These are phyloP conservation scores for Mycena latifolia DNA, from an alignment of 768 basidiomycete genomes.

Conservation along the genomic window DNA sequence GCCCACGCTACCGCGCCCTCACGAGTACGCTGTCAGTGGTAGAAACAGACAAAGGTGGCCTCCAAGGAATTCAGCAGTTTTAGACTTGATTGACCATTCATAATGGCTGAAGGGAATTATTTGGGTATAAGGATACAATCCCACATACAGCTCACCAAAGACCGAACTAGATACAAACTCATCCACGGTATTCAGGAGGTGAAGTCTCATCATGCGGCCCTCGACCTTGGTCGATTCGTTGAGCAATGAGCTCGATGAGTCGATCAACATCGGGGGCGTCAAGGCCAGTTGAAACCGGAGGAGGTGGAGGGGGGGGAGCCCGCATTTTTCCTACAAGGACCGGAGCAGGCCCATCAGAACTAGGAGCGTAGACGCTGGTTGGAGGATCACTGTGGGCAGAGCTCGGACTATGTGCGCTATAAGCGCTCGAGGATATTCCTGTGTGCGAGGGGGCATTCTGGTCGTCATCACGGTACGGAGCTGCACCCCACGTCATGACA, in stretches of 20 bases:
- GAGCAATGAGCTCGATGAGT: conserved; percentile 27
- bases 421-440: neutral
- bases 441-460: neutral
- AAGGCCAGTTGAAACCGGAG: neutral
- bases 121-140: too few relatives aligned
- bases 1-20: too few relatives aligned
- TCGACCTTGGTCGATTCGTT: conserved; percentile 25
- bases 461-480: neutral
- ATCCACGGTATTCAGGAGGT: conserved; percentile 11
- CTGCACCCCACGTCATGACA: conserved; percentile 12
- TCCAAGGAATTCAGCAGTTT: too few relatives aligned
- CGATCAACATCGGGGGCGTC: conserved; percentile 20
- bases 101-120: too few relatives aligned
- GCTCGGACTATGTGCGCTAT: too few relatives aligned
- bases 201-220: neutral
- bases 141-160: too few relatives aligned
- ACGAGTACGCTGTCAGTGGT: too few relatives aligned
- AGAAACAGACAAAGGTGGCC: too few relatives aligned
- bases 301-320: neutral
- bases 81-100: too few relatives aligned
- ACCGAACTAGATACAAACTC: too few relatives aligned
- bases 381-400: too few relatives aligned
- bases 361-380: neutral
- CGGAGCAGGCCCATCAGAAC: neutral
- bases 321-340: neutral